Conservation (phyloP, 2,329 filamentous ascomycete genomes). For the Microsporum ferrugineum region DNA sequence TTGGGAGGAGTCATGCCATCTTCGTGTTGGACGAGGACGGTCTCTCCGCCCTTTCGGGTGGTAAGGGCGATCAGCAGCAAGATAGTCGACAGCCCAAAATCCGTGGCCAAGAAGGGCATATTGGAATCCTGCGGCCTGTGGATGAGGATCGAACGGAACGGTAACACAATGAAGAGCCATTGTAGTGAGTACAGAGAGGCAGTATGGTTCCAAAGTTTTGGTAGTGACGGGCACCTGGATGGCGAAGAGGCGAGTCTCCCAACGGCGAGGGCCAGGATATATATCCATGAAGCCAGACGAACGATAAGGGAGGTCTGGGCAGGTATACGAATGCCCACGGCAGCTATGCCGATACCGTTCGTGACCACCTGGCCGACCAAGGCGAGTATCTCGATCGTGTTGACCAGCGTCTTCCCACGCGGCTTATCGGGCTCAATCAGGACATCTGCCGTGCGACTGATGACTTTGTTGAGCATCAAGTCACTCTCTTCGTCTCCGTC, state of each 20-base stretch:
- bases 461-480: constrained; percentile 45
- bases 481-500: constrained; percentile 43
- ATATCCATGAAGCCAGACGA: constrained; percentile 65
- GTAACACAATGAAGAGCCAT: constrained; percentile 63
- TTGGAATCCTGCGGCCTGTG: constrained; percentile 56
- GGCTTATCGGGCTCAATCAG: constrained; percentile 61
- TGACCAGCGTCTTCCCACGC: constrained; percentile 56
- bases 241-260: constrained; percentile 55
- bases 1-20: constrained; percentile 74
- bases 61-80: constrained; percentile 66
- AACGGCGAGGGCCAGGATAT: constrained; percentile 61
- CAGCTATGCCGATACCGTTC: constrained; percentile 54
- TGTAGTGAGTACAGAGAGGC: constrained; percentile 68
- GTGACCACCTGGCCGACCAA: constrained; percentile 60
- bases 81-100: constrained; percentile 64
- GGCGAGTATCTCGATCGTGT: constrained; percentile 63
- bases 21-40: constrained; percentile 78
- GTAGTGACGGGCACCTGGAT: constrained; percentile 54
- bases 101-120: constrained; percentile 54
- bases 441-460: constrained; percentile 37
- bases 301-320: constrained; percentile 52
- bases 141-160: constrained; percentile 78
- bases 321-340: constrained; percentile 45
- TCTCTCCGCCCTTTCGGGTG: constrained; percentile 84
- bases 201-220: constrained; percentile 84